Conservation (phyloP, 768 basidiomycete species). For the Suillus hirtellus region DNA sequence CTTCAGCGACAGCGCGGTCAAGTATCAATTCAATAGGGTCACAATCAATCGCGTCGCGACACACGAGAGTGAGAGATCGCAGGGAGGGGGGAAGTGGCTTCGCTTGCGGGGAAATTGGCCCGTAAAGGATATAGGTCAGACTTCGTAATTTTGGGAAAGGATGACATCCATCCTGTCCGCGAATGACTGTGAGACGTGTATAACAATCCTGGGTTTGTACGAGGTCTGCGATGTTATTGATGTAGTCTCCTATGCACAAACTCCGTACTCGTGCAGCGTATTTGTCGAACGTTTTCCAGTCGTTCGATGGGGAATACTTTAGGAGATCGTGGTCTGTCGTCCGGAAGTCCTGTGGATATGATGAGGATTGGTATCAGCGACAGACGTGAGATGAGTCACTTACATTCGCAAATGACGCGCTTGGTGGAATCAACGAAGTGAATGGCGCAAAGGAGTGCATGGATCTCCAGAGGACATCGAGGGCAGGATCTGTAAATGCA, state of each 20-base stretch:
- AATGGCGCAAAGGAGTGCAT: constrained; percentile 9
- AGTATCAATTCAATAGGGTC: constrained; percentile 3
- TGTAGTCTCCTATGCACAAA: constrained; percentile 3
- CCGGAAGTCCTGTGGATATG: not conserved
- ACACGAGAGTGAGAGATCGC: constrained; percentile 10
- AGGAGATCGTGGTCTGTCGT: not conserved
- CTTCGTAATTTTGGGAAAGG: constrained; percentile 10
- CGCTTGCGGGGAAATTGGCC: constrained; percentile 5
- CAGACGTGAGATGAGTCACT: not conserved
- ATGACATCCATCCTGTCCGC: not conserved
- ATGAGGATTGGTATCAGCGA: not conserved
- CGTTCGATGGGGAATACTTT: not conserved
- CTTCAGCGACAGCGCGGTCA: not conserved
- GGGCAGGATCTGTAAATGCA: constrained; percentile 10
- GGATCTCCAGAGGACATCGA: constrained; percentile 8
- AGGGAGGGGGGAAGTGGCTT: constrained; percentile 11
- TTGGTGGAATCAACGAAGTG: constrained; percentile 7
- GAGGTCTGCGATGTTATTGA: not conserved
- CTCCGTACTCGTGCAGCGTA: constrained; percentile 11
- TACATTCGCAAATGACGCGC: constrained; percentile 4
- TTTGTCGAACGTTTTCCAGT: constrained; percentile 10
- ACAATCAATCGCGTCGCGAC: not conserved
- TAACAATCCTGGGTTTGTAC: constrained; percentile 3
- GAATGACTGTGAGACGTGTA: constrained; percentile 6
- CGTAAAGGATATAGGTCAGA: constrained; percentile 7